Evolutionary conservation across 2,329 filamentous ascomycete species (phyloP).

Genomic region (Xylariaceae sp.): DNA sequence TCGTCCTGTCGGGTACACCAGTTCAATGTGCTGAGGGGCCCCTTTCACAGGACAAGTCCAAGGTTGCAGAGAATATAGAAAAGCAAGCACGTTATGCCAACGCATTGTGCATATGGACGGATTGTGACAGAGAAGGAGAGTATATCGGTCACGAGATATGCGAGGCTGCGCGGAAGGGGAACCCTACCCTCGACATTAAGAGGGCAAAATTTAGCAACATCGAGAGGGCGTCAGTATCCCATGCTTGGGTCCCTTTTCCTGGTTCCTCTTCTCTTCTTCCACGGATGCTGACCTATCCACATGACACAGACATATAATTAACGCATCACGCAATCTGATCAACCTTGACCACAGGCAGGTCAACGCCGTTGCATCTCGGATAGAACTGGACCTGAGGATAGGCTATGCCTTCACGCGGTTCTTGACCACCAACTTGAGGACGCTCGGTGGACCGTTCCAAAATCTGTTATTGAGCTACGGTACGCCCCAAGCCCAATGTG

Average conservation of each 20-base stretch:
- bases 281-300: constrained; percentile 9
- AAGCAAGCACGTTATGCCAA: constrained; percentile 66
- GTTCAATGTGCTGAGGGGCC: constrained; percentile 5
- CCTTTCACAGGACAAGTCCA: constrained; percentile 65
- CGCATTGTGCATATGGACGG: constrained; percentile 92
- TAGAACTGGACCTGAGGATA: constrained; percentile 88
- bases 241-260: no score
- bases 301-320: constrained; percentile 86
- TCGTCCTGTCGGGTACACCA: not conserved
- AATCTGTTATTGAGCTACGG: constrained; percentile 75
- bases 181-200: constrained; percentile 69
- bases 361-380: constrained; percentile 79
- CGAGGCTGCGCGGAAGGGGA: constrained; percentile 69
- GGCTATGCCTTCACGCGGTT: constrained; percentile 90
- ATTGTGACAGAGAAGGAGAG: constrained; percentile 96
- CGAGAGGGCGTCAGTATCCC: constrained; percentile 85
- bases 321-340: constrained; percentile 71
- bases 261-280: not conserved
- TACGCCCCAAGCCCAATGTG: constrained; percentile 31
- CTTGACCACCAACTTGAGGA: constrained; percentile 71
- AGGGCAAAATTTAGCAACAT: constrained; percentile 94
- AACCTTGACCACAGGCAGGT: constrained; percentile 80
- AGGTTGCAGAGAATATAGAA: constrained; percentile 80
- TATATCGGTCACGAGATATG: constrained; percentile 92
- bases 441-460: constrained; percentile 61